Evolutionary conservation across 495 filamentous ascomycete genomes (phyloP), one percentile per base, ranked within the genome.

Genomic region (Aspergillus ellipticus): DNA sequence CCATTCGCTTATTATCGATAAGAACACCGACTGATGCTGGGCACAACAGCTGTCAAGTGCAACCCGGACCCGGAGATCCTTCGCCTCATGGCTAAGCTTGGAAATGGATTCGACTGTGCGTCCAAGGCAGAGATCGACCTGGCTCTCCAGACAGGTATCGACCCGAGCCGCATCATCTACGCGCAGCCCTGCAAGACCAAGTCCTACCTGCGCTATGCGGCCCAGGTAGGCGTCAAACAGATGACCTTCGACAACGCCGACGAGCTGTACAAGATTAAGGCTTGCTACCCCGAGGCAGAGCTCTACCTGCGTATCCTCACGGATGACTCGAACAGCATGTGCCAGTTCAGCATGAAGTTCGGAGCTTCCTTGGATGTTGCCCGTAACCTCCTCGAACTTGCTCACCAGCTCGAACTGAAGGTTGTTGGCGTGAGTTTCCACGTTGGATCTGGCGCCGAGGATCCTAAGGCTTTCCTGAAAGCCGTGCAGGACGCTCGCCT

Each of bases 241-340:
- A 97, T 99, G 92, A 97, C 94, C 10, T 97, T 97, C 64, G 94
- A 99, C 78, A 97, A 97, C 63, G 85, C 90, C 59, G 94, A 97
- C 66, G 95, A 99, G 77, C 83, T 99, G 31, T 90, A 93, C 82
- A 97, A 99, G 81, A 94, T 95, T 73, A 93, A 95, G 68, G 84
- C 89, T 59, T 81, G 90, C 57, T 96, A 82, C 66, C 95, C 94
- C 10, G 85, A 83, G 20, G 94, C 94, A 31, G 89, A 96, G 74
- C 84, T 97, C 13, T 92, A 89, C 75, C 80, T 99, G 31, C 91
- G 94, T 57, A 97, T 99, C 68, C 74, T 91, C 57, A 97, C 94
- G 20, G 94, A 99, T 70, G 94, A 99, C 67, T 96, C 94, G 16
- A 90, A 89, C 51, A 93, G 89, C 70, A 74, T 96, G 59, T 97